Evolutionary conservation across 129 eudicot genomes (phyloP), one percentile per base, ranked within the genome.

Genomic region (Flaveria bidentis): DNA sequence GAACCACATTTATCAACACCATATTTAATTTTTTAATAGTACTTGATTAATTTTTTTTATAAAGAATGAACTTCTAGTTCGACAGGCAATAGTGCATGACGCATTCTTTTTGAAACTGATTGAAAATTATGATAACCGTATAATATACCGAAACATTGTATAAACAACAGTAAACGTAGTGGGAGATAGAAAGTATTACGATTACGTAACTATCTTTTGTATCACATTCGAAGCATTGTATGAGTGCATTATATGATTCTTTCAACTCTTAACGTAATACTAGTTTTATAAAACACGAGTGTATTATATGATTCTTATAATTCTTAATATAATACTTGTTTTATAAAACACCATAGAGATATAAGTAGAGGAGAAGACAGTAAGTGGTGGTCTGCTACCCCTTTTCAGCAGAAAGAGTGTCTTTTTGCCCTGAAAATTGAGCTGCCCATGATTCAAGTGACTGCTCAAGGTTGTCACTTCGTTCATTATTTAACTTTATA

Each of bases 371-470:
- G 41, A 26, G 16, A 12, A 61, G 79, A 75, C 79, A 75, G 22
- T 47, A n/a, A 71, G 39, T 47, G 79, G 79, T 75, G 79, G 79
- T 63, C 62, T 63, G 71, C 39, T 17, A 62, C 71, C 78, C 47
- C 0, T 74, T 74, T 74, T 60, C 46, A 61, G 70, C 71, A 74
- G 8, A 14, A 61, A 12, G 30, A 60, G 44, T 44, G 44, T 71
- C 71, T 63, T 75, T 75, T 61, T 61, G 4, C 63, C 70, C 78
- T 61, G 71, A 61, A 61, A 44, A 75, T 26, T 75, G 39, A 75
- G 79, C 64, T 63, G 79, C 72, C 79, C 79, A 75, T 75, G 47
- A 75, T 28, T 75, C 79, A 46, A 62, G 72, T 61, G 67, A 61
- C 67, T 61, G 72, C 63, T 49, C 53, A 62, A 62, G 39, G 67